These are phyloP conservation scores for Penicillium canescens DNA, from an alignment of 495 filamentous ascomycete species.

Conservation along the genomic window DNA sequence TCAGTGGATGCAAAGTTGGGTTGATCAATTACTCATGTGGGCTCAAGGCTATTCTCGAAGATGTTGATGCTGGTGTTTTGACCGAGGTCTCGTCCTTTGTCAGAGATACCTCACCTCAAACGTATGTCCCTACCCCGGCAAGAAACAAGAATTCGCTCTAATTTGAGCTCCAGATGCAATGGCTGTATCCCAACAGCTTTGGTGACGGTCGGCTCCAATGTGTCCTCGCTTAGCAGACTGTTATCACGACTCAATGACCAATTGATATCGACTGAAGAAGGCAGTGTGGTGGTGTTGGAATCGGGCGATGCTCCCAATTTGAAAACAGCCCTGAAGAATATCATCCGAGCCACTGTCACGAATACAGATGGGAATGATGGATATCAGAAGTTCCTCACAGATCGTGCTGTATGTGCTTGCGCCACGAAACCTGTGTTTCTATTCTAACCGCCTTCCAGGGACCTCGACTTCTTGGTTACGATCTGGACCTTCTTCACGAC, in stretches of 20 bases:
- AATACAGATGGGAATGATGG: slow-evolving; percentile 50
- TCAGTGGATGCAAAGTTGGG: neutral
- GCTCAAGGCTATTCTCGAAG: slow-evolving; percentile 35
- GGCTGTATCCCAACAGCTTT: slow-evolving; percentile 74
- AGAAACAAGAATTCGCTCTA: slow-evolving; percentile 6
- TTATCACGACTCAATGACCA: slow-evolving; percentile 64
- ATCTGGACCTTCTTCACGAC: slow-evolving; percentile 77
- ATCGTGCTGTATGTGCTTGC: slow-evolving; percentile 50
- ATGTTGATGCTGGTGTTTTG: slow-evolving; percentile 57
- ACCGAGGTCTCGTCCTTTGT: slow-evolving; percentile 69
- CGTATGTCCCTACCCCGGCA: slow-evolving; percentile 26
- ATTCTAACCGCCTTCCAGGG: slow-evolving; percentile 45
- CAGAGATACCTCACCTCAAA: slow-evolving; percentile 44
- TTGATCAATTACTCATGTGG: slow-evolving; percentile 13
- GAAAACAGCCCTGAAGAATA: slow-evolving; percentile 77
- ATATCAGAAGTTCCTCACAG: slow-evolving; percentile 45
- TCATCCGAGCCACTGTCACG: slow-evolving; percentile 71
- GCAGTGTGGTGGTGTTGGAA: slow-evolving; percentile 66
- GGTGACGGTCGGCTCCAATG: slow-evolving; percentile 83
- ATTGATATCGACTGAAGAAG: slow-evolving; percentile 45
- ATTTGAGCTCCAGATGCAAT: slow-evolving; percentile 33
- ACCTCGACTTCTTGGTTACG: slow-evolving; percentile 81
- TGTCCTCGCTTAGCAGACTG: slow-evolving; percentile 72
- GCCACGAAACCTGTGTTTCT: neutral
- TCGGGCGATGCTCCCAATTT: slow-evolving; percentile 80